Evolutionary conservation across 2,329 filamentous ascomycete species (phyloP), one percentile per base, ranked within the genome.

Genomic region (Alternaria angustiovoidea): DNA sequence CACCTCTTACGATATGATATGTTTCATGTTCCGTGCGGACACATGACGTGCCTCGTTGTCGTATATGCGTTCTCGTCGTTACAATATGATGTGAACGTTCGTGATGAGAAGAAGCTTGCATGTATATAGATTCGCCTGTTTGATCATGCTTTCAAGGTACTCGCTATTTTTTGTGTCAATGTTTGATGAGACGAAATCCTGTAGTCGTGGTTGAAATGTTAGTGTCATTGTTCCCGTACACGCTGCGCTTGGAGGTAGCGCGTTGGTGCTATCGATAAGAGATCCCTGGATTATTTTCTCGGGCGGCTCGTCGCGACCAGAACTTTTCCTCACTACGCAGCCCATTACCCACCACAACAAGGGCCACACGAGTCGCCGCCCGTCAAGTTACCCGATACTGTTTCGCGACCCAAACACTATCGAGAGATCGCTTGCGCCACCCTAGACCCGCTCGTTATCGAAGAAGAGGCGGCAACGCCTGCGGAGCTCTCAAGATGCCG

Each of bases 401-500:
- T 24, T 54, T 30, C 26, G 62, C 62, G 62, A 64, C 22, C 49
- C 42, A 16, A 48, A 39, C 5, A 16, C 7, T 14, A 16, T 32
- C 24, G 36, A 14, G 12, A 41, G 41, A 56, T 36, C 16, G 42
- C 26, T 48, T 60, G 62, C 53, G 62, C 59, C 49, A 41, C 47
- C 32, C 28, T 6, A 36, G 12, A 6, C 44, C 18, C 44, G 24
- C 43, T 38, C 41, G 28, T 34, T 22, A 43, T 54, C 54, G 59
- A 46, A 56, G n/a, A 64, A 67, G 69, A 67, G 70, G 74, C 69
- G 72, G 70, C 69, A 70, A 71, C 69, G 69, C 70, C 67, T 73
- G 65, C 62, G 65, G 64, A 73, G 68, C 64, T 67, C 64, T 68
- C 66, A 73, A 68, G 61, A 78, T 78, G 76, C 70, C 70, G 18